phyloP scores from a whole-genome alignment of 805 yeast species.

The Candida tallmaniae region DNA sequence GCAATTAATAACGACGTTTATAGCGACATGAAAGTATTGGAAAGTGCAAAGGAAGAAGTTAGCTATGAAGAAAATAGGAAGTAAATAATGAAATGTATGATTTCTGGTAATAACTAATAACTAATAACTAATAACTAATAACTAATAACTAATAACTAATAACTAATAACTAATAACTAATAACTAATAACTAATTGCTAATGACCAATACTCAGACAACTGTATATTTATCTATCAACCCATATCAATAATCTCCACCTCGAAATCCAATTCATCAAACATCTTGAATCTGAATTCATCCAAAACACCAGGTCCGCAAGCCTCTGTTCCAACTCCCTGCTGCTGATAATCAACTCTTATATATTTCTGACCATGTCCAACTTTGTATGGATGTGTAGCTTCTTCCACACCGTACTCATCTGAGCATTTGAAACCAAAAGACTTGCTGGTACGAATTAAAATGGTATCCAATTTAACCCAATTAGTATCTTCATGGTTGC shows the following conservation, averaged over 20 bases:
- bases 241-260: slow-evolving; percentile 1
- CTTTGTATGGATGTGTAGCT: slow-evolving; percentile 15
- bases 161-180: too few species aligned
- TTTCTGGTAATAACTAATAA: too few species aligned
- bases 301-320: slow-evolving; percentile 15
- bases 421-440: slow-evolving; percentile 15
- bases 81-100: too few species aligned
- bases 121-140: too few species aligned
- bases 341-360: slow-evolving; percentile 16
- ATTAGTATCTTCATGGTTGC: slow-evolving; percentile 27
- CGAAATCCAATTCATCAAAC: background rate
- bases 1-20: too few species aligned
- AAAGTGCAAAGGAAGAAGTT: too few species aligned
- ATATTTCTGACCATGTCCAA: slow-evolving; percentile 10
- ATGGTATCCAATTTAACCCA: slow-evolving; percentile 18
- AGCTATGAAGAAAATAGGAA: too few species aligned
- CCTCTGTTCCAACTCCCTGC: slow-evolving; percentile 17
- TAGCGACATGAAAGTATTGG: too few species aligned
- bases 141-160: too few species aligned
- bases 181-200: too few species aligned
- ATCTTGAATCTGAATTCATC: slow-evolving; percentile 10
- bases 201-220: too few species aligned
- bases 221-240: too few species aligned
- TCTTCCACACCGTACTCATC: slow-evolving; percentile 12
- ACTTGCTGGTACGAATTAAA: slow-evolving; percentile 3